Conservation (phyloP, 2,329 filamentous ascomycete species). For the Pseudogymnoascus sp. region DNA sequence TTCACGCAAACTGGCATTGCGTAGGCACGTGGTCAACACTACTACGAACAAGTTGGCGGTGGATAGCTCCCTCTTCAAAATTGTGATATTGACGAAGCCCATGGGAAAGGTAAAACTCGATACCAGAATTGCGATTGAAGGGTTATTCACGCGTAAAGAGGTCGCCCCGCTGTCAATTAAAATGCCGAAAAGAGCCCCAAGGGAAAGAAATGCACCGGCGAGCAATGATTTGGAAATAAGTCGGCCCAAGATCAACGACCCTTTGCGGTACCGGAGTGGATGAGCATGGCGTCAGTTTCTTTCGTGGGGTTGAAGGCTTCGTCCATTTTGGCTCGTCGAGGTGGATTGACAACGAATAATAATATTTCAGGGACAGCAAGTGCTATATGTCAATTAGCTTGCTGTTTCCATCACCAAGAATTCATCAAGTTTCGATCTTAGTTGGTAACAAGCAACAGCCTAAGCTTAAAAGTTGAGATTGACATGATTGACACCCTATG, state of each 20-base stretch:
- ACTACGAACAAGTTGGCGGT: conserved; percentile 3
- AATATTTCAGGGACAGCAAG: neutral
- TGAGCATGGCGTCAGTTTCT: neutral
- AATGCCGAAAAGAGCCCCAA: conserved; percentile 6
- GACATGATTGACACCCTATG: too few relatives aligned
- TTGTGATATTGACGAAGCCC: neutral
- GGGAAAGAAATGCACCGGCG: neutral
- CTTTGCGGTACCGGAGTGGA: neutral
- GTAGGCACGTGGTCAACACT: neutral
- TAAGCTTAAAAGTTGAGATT: too few relatives aligned
- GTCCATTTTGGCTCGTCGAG: neutral
- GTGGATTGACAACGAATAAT: neutral
- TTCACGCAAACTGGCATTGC: neutral
- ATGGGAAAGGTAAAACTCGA: conserved; percentile 10
- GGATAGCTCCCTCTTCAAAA: neutral
- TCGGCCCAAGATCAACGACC: neutral
- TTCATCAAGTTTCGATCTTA: too few relatives aligned
- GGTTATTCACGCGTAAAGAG: conserved; percentile 4
- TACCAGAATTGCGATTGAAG: conserved; percentile 9
- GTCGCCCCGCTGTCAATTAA: neutral
- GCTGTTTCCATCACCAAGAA: too few relatives aligned
- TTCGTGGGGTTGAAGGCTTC: neutral
- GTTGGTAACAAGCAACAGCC: too few relatives aligned
- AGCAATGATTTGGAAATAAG: conserved; percentile 1
- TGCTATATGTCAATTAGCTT: neutral